A percentile compares a stretch with the other conserved stretches of the same genome.
phyloP scores from a whole-genome alignment of 371 early-diverging fungal species.

The Mortierella polycephala region DNA sequence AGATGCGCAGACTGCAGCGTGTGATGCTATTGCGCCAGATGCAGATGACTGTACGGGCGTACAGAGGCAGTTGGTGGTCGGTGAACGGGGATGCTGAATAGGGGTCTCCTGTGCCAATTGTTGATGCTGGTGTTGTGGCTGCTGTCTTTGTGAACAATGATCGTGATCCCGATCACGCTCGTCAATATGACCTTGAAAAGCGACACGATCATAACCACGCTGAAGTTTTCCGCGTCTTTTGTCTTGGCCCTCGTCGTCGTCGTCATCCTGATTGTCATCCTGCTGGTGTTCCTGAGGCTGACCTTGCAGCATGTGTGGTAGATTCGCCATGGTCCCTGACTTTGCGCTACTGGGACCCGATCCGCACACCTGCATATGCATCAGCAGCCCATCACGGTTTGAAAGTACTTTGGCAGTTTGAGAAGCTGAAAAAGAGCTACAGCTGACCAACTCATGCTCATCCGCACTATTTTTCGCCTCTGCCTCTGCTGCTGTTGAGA shows the following conservation, averaged over 20 bases:
- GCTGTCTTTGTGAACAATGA: slow-evolving; percentile 1
- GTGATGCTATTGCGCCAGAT: not conserved
- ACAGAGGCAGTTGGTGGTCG: slow-evolving; percentile 7
- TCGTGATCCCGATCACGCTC: slow-evolving; percentile 16
- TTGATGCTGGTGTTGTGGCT: slow-evolving; percentile 3
- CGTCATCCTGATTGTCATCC: not conserved
- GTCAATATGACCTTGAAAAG: slow-evolving; percentile 1
- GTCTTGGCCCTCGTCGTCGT: not conserved
- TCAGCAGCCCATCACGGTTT: not conserved
- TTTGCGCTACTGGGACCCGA: slow-evolving; percentile 7
- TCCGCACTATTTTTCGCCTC: slow-evolving; percentile 8
- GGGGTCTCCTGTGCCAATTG: not conserved
- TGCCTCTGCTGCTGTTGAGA: slow-evolving; percentile 14
- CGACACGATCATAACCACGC: not conserved
- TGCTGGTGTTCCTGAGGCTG: slow-evolving; percentile 8
- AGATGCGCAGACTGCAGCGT: not conserved
- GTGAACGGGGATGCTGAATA: slow-evolving; percentile 4
- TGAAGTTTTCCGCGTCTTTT: not conserved
- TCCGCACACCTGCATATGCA: not conserved
- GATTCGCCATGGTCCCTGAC: not conserved
- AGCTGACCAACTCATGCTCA: slow-evolving; percentile 36
- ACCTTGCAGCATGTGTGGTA: slow-evolving; percentile 4
- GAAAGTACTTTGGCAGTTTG: not conserved
- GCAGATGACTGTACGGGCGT: slow-evolving; percentile 15
- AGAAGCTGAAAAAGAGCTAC: slow-evolving; percentile 11